Conservation (phyloP, 169 alveolate species). For the Plasmodium gonderi region DNA sequence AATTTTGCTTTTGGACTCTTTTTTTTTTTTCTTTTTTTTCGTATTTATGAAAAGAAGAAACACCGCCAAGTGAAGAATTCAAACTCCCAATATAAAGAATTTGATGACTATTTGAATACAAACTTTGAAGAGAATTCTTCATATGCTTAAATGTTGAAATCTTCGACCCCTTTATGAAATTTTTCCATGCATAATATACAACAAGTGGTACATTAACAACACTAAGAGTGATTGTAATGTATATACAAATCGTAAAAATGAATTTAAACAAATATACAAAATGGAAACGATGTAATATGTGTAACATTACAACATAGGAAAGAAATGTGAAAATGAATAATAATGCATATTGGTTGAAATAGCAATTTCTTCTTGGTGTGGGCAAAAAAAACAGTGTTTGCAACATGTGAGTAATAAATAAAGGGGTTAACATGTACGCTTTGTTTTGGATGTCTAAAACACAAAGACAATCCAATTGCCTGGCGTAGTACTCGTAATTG, state of each 20-base stretch:
- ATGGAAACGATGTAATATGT: not conserved
- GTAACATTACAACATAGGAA: not conserved
- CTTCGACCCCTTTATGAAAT: not conserved
- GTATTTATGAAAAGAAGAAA: not conserved
- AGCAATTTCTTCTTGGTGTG: not conserved
- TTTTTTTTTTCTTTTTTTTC: not conserved
- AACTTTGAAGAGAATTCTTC: constrained; percentile 8
- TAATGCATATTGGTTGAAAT: not conserved
- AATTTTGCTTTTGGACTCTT: not conserved
- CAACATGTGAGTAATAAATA: constrained; percentile 29
- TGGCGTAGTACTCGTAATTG: not conserved
- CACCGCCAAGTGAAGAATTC: constrained; percentile 2
- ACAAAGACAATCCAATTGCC: not conserved
- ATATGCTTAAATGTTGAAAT: not conserved
- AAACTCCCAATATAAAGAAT: constrained; percentile 31
- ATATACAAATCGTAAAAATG: not conserved
- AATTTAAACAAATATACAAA: constrained; percentile 1
- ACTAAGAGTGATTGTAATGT: not conserved
- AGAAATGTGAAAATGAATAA: not conserved
- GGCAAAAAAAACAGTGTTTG: constrained; percentile 2
- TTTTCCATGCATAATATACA: constrained; percentile 9
- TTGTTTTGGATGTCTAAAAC: constrained; percentile 14
- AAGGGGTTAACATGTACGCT: constrained; percentile 14
- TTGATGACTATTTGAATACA: not conserved
- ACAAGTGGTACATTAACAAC: constrained; percentile 17